Evolutionary conservation across 1,284 basidiomycete genomes (phyloP), one percentile per base, ranked within the genome.

Genomic region (Somion occarium): DNA sequence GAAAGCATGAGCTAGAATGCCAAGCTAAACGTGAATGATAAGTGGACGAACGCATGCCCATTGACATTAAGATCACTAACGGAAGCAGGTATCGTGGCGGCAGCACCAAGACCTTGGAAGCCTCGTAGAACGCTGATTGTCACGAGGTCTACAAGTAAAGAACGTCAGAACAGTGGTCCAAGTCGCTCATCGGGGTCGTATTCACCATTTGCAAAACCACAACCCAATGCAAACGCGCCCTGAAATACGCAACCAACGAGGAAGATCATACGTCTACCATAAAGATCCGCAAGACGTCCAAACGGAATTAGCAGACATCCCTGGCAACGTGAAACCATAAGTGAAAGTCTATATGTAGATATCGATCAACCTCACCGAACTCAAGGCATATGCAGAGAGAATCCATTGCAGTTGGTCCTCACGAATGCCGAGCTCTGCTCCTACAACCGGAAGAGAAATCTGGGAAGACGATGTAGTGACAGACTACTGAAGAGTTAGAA

Each of bases 1-100:
- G 61, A 92, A 92, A 0, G 82, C 72, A 34, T 85, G 76, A 0
- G 90, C 89, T 19, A 93, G 75, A 51, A 90, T 91, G 1, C 91
- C 90, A 18, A 92, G 72, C 83, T 88, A 52, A n/a, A n/a, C 4
- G n/a, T 26, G 4, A 15, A 5, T 39, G 5, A 37, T 23, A 25
- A 2, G 5, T 25, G 26, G 7, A 26, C 56, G 44, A 54, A 38
- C 2, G 26, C 20, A 43, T 52, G 50, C 24, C 11, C 34, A 27
- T 34, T 9, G 41, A 22, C 15, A 42, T 30, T 18, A 38, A 43
- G 20, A 27, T 34, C 13, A 72, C 82, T 59, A 56, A 88, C 85
- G 20, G 80, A 75, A 15, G 88, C 79, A 3, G 88, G 88, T 13
- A 88, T 77, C 3, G 77, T 75, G 0, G 85, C 85, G 0, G 88